Percentiles rank a stretch among this genome's conserved stretches.
phyloP scores from a whole-genome alignment of 2,329 filamentous ascomycete species.

The Colletotrichum sp. region DNA sequence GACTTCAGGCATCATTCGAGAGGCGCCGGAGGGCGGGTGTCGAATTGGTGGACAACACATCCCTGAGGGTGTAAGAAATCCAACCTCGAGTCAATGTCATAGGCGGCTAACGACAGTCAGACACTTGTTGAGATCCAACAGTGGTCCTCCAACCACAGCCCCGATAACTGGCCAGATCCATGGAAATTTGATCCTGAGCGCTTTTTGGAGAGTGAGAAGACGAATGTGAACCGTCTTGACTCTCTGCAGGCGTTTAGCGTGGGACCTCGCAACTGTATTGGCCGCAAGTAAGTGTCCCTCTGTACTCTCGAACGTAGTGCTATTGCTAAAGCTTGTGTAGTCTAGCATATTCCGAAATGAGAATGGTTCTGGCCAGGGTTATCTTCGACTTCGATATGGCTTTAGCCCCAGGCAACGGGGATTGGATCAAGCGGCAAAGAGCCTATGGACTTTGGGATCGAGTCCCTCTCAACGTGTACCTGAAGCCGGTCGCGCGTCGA shows the following conservation, averaged over 20 bases:
- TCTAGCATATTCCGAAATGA: constrained; percentile 12
- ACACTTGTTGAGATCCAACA: not conserved
- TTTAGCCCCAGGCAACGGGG: not conserved
- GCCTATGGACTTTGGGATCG: not conserved
- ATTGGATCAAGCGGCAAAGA: not conserved
- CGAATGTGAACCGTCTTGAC: not conserved
- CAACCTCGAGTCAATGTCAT: too few relatives aligned
- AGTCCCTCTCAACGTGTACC: not conserved
- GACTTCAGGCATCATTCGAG: constrained; percentile 26
- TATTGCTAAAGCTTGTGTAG: not conserved
- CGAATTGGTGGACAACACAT: constrained; percentile 33
- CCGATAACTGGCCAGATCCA: not conserved
- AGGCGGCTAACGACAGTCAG: not conserved
- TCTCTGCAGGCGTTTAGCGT: not conserved
- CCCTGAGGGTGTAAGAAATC: constrained; percentile 24
- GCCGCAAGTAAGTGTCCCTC: not conserved
- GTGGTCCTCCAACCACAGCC: not conserved
- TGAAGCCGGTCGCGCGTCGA: not conserved
- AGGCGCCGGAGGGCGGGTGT: constrained; percentile 33
- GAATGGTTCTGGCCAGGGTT: not conserved
- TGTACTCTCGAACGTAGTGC: not conserved
- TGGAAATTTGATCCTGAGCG: constrained; percentile 10
- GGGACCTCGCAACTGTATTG: constrained; percentile 13
- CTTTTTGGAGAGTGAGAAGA: not conserved
- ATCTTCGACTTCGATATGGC: not conserved